phyloP scores from a whole-genome alignment of 805 yeast species.

The Cyberlindnera euphorbiae region DNA sequence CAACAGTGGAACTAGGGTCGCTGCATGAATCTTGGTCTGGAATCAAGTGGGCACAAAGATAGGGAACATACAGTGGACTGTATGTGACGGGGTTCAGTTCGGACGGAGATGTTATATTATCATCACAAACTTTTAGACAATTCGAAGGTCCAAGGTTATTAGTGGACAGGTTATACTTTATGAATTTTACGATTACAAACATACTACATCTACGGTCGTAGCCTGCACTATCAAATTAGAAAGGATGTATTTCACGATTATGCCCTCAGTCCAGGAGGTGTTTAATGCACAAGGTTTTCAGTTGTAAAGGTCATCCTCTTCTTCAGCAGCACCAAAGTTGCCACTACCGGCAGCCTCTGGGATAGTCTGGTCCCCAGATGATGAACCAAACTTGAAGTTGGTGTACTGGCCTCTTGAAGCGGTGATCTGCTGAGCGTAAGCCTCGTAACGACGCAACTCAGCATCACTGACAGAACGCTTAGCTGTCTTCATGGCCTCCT shows the following conservation, averaged over 20 bases:
- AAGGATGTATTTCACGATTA: too few relatives aligned
- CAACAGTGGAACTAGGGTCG: constrained; percentile 9
- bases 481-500: constrained; percentile 99
- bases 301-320: constrained; percentile 61
- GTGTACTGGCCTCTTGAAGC: constrained; percentile 94
- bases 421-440: constrained; percentile 94
- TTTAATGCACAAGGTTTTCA: constrained; percentile 16
- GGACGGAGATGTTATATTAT: too few relatives aligned
- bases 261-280: constrained; percentile 10
- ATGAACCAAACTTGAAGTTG: constrained; percentile 71
- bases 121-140: too few relatives aligned
- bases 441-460: constrained; percentile 97
- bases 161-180: not conserved
- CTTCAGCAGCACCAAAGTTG: constrained; percentile 43
- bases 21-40: not conserved
- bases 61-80: too few relatives aligned
- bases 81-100: too few relatives aligned
- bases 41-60: too few relatives aligned
- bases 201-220: too few relatives aligned
- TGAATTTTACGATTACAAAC: too few relatives aligned
- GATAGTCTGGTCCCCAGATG: constrained; percentile 32
- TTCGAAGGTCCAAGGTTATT: too few relatives aligned
- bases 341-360: constrained; percentile 40
- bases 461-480: constrained; percentile 96
- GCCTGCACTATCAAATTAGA: too few relatives aligned